Conservation (phyloP, 805 yeast species). For the Zygosaccharomyces bailii region DNA sequence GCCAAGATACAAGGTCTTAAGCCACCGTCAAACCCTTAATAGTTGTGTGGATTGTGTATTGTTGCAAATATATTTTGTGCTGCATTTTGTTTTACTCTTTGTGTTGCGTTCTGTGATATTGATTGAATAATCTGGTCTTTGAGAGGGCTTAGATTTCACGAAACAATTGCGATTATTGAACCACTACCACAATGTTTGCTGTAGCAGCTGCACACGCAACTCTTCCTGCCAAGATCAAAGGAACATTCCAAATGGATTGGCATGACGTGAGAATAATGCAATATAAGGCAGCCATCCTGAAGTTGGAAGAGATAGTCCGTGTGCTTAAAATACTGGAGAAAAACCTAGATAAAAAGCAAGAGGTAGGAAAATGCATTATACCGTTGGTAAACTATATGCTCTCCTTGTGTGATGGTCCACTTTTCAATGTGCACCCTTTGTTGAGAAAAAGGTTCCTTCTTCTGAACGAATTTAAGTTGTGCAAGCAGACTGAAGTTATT, state of each 20-base stretch:
- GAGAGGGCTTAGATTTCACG: too few species aligned
- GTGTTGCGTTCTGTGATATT: too few species aligned
- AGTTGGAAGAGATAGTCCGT: conserved; percentile 41
- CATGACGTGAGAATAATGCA: conserved; percentile 58
- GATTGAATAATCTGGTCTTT: too few species aligned
- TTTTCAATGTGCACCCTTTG: conserved; percentile 41
- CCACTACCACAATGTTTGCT: conserved; percentile 25
- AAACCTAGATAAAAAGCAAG: conserved; percentile 23
- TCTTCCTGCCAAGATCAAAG: conserved; percentile 30
- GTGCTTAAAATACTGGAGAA: conserved; percentile 34
- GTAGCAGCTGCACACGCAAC: conserved; percentile 39
- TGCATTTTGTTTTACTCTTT: not conserved
- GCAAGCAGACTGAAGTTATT: conserved; percentile 26
- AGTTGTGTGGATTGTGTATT: not conserved
- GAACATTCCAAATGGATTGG: conserved; percentile 41
- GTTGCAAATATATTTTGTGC: not conserved
- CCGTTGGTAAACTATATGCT: conserved; percentile 38
- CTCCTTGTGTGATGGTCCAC: conserved; percentile 39
- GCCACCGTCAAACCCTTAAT: not conserved
- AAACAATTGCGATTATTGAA: not conserved
- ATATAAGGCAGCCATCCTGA: conserved; percentile 51
- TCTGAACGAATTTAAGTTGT: conserved; percentile 29
- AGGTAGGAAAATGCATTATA: conserved; percentile 23
- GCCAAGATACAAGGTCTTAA: too few species aligned
- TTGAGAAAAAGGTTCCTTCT: conserved; percentile 40